phyloP scores from a whole-genome alignment of 352 stramenopile genomes.

The Pythium apleroticum region DNA sequence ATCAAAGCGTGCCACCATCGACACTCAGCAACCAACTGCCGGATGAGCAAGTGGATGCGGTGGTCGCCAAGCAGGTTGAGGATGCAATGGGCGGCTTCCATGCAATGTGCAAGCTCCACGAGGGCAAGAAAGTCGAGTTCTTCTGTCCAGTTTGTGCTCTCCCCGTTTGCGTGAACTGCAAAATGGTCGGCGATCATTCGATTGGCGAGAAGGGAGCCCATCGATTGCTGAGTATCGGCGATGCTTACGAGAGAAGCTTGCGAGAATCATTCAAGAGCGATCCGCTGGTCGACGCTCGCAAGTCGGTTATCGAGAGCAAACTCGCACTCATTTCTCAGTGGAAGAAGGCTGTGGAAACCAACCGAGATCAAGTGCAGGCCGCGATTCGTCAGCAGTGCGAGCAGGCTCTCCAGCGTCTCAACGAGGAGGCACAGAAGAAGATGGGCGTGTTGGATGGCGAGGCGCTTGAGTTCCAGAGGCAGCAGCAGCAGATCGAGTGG shows the following conservation, averaged over 20 bases:
- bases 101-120: slow-evolving; percentile 41
- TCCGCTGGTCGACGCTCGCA: slow-evolving; percentile 63
- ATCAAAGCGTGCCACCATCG: background rate
- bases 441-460: slow-evolving; percentile 54
- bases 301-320: slow-evolving; percentile 60
- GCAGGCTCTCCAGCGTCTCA: slow-evolving; percentile 43
- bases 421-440: slow-evolving; percentile 46
- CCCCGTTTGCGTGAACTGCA: slow-evolving; percentile 76
- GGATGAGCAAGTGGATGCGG: slow-evolving; percentile 32
- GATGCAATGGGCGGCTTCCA: slow-evolving; percentile 35
- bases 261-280: slow-evolving; percentile 64
- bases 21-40: background rate
- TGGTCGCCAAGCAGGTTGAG: slow-evolving; percentile 53
- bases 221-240: slow-evolving; percentile 53
- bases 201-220: slow-evolving; percentile 76
- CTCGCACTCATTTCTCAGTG: slow-evolving; percentile 38
- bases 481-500: slow-evolving; percentile 76
- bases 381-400: slow-evolving; percentile 56
- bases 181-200: slow-evolving; percentile 81
- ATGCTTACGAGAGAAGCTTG: slow-evolving; percentile 69
- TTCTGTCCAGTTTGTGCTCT: slow-evolving; percentile 64
- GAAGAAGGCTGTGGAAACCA: slow-evolving; percentile 38
- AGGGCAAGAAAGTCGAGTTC: slow-evolving; percentile 69
- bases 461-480: slow-evolving; percentile 55
- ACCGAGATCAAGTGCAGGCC: slow-evolving; percentile 46